Conservation (phyloP, 305 asterid species). For the Fraxinus baroniana region DNA sequence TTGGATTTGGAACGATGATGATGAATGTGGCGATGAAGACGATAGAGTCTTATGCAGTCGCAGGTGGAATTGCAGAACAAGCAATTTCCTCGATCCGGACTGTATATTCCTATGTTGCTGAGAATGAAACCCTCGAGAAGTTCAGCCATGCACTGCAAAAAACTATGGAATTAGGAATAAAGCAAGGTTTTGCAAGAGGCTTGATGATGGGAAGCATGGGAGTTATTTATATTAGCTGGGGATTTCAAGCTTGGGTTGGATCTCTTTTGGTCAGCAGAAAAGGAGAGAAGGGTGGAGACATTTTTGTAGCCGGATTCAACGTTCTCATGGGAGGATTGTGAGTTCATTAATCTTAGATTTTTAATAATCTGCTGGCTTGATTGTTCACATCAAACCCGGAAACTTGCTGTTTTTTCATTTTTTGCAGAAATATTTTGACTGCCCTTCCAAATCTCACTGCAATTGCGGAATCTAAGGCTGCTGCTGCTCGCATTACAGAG, state of each 20-base stretch:
- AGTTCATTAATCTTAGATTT: conserved; percentile 42
- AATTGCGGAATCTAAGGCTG: conserved; percentile 73
- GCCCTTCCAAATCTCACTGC: conserved; percentile 82
- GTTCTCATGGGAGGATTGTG: conserved; percentile 87
- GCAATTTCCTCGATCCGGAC: conserved; percentile 74
- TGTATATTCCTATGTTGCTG: conserved; percentile 66
- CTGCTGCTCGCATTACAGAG: conserved; percentile 64
- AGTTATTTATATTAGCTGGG: conserved; percentile 61
- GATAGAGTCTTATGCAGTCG: conserved; percentile 57
- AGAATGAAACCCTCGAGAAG: conserved; percentile 50
- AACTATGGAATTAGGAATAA: conserved; percentile 65
- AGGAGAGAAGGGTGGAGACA: conserved; percentile 69
- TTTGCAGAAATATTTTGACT: background rate
- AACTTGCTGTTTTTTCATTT: conserved; percentile 22
- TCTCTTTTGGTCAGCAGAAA: conserved; percentile 65
- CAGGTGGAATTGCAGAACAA: conserved; percentile 76
- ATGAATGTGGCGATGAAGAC: conserved; percentile 64
- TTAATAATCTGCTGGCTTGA: background rate
- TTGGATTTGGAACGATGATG: conserved; percentile 73
- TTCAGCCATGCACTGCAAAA: conserved; percentile 63
- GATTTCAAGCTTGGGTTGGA: conserved; percentile 77
- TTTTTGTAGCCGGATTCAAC: conserved; percentile 81
- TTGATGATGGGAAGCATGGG: conserved; percentile 87
- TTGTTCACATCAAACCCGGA: conserved; percentile 1
- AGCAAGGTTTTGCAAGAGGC: conserved; percentile 78